Base-by-base conservation (phyloP, 805 yeast species). In the Lipomyces chichibuensis region DNA sequence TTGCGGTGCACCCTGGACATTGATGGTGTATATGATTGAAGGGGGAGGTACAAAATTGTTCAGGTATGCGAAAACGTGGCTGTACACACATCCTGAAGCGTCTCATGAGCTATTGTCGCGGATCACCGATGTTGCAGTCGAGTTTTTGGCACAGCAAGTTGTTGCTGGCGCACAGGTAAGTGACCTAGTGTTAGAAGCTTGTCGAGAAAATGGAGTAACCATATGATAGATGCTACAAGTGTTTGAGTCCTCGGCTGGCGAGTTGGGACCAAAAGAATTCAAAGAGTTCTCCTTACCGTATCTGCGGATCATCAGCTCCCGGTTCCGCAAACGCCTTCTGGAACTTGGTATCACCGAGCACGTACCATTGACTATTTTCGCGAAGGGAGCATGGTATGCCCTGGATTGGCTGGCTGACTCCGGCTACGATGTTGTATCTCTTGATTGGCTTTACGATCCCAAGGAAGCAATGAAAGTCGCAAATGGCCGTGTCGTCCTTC, bases 161-260 rank as follows among this genome's bases (percentile, higher is more conserved):
- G 87, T 88, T 72, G 99, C 99, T 1, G 99, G 99, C 73, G 98
- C 98, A 46, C 99, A 95, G 81, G 69, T 65, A 62, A 9, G 63
- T 52, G n/a, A n/a, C 11, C 49, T 8, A 43, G 23, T 7, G 20
- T 7, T 5, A n/a, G 11, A 8, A 6, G 7, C 25, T 33, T 11
- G 25, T 17, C 49, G 49, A 43, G 23, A 43, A 43, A 8, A 1
- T 2, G 9, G 14, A 43, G 49, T 43, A 43, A 43, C 49, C 23
- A 23, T 43, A 8, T 43, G 49, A 43, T 55, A 68, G 71, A 92
- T 95, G 88, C 83, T 95, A 68, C 99, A 95, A 80, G 92, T 95
- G 46, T 95, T 95, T 76, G 99, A 95, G 77, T 90, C 97, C 49
- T 93, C 97, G 97, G 99, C 97, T 65, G 97, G 98, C 61, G 98